A percentile compares a stretch with the other conserved stretches of the same genome.
These are phyloP conservation scores for Cordyceps cateniannulata DNA, from an alignment of 2,329 filamentous ascomycete species.

Conservation along the genomic window DNA sequence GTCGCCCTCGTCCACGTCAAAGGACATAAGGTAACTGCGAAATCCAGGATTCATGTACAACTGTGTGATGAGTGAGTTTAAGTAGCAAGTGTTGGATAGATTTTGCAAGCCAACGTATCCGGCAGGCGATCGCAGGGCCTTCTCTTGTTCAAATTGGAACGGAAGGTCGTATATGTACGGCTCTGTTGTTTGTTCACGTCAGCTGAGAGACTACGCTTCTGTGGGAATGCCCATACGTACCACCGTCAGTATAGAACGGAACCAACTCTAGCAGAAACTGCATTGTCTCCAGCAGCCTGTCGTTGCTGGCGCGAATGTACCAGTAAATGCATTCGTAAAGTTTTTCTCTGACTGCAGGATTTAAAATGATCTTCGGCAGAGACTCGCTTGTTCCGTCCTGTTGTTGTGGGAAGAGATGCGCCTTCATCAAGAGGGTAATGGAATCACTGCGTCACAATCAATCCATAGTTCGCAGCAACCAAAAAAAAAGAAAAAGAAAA, in stretches of 20 bases:
- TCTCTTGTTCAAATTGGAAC: constrained; percentile 57
- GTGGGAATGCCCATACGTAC: constrained; percentile 26
- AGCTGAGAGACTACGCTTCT: constrained; percentile 39
- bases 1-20: constrained; percentile 48
- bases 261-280: constrained; percentile 28
- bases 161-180: constrained; percentile 57
- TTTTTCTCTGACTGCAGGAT: constrained; percentile 47
- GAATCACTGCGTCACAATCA: constrained; percentile 19
- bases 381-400: constrained; percentile 15
- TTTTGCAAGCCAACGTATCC: constrained; percentile 90
- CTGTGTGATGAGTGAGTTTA: constrained; percentile 91
- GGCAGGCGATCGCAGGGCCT: constrained; percentile 65
- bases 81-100: constrained; percentile 91
- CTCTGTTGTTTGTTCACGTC: constrained; percentile 24
- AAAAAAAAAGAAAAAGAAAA: neutral
- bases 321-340: constrained; percentile 55
- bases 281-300: constrained; percentile 47
- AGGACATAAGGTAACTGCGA: constrained; percentile 71
- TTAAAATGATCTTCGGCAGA: constrained; percentile 40
- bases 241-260: constrained; percentile 33
- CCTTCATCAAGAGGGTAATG: constrained; percentile 47
- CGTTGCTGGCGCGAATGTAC: constrained; percentile 45
- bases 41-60: constrained; percentile 94
- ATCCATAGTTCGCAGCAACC: constrained; percentile 9
- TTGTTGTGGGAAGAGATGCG: constrained; percentile 58